These are phyloP conservation scores for Straminergon stramineum DNA, from an alignment of 225 moss, liverwort and hornwort species.

Conservation along the genomic window DNA sequence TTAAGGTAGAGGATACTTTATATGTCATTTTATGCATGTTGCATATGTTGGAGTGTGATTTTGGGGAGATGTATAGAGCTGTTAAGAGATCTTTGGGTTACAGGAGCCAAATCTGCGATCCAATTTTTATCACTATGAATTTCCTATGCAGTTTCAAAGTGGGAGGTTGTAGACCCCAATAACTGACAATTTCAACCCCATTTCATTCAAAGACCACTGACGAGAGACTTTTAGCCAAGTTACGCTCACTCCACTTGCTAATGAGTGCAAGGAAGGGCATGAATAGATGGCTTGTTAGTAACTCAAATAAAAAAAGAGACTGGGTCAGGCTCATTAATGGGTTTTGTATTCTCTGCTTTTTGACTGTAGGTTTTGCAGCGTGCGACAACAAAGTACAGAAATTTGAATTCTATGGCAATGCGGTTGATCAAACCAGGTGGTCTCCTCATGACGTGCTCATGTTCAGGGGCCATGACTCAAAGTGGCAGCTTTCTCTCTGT, in stretches of 20 bases:
- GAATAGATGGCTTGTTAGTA: neutral
- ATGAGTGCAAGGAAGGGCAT: neutral
- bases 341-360: neutral
- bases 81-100: neutral
- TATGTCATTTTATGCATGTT: neutral
- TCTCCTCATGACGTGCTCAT: conserved; percentile 92
- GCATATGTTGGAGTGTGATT: neutral
- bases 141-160: neutral
- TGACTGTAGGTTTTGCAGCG: conserved; percentile 51
- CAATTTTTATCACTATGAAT: neutral
- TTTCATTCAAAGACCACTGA: neutral
- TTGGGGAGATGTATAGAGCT: too few species aligned
- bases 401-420: conserved; percentile 70
- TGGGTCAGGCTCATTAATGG: neutral
- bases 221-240: neutral
- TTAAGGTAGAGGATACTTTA: neutral
- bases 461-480: conserved; percentile 95
- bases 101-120: neutral
- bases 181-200: neutral
- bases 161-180: neutral
- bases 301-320: neutral
- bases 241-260: neutral
- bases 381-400: conserved; percentile 53
- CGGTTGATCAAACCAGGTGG: conserved; percentile 57
- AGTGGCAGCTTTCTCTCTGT: conserved; percentile 71